phyloP scores from a whole-genome alignment of 805 yeast genomes.

The Teunomyces cretensis region DNA sequence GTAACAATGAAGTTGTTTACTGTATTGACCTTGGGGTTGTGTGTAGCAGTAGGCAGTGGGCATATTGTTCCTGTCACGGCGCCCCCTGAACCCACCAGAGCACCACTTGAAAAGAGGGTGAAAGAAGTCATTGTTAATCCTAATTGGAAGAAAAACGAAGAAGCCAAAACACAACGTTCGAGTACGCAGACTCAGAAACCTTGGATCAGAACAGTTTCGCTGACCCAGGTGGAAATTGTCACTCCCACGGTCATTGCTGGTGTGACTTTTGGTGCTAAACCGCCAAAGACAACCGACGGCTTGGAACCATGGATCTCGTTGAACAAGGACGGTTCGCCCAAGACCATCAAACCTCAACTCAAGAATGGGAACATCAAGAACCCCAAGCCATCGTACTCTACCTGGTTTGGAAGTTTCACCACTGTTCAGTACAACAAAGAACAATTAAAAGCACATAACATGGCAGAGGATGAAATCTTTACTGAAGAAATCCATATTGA shows the following conservation, averaged over 20 bases:
- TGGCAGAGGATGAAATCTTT: slow-evolving; percentile 59
- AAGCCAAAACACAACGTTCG: slow-evolving; percentile 6
- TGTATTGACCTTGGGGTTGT: slow-evolving; percentile 11
- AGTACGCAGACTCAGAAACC: slow-evolving; percentile 44
- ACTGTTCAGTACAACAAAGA: slow-evolving; percentile 58
- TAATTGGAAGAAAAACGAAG: slow-evolving; percentile 25
- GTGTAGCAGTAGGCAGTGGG: slow-evolving; percentile 4
- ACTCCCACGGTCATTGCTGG: slow-evolving; percentile 64
- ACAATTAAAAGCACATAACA: slow-evolving; percentile 69
- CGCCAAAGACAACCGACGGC: slow-evolving; percentile 68
- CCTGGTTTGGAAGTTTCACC: slow-evolving; percentile 72
- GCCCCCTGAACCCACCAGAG: slow-evolving; percentile 11
- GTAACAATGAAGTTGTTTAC: slow-evolving; percentile 13
- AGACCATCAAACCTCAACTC: slow-evolving; percentile 72
- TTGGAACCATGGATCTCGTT: slow-evolving; percentile 80
- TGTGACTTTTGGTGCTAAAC: slow-evolving; percentile 63
- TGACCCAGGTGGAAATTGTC: slow-evolving; percentile 51
- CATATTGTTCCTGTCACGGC: not conserved
- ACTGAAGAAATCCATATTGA: slow-evolving; percentile 55
- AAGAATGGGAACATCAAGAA: slow-evolving; percentile 71
- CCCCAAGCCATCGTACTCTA: slow-evolving; percentile 68
- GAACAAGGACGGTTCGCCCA: slow-evolving; percentile 74
- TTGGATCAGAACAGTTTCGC: slow-evolving; percentile 74
- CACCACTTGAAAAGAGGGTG: slow-evolving; percentile 24
- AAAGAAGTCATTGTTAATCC: slow-evolving; percentile 31